Base-by-base conservation (phyloP, 148 eudicot species). In the Persicaria maculosa region DNA sequence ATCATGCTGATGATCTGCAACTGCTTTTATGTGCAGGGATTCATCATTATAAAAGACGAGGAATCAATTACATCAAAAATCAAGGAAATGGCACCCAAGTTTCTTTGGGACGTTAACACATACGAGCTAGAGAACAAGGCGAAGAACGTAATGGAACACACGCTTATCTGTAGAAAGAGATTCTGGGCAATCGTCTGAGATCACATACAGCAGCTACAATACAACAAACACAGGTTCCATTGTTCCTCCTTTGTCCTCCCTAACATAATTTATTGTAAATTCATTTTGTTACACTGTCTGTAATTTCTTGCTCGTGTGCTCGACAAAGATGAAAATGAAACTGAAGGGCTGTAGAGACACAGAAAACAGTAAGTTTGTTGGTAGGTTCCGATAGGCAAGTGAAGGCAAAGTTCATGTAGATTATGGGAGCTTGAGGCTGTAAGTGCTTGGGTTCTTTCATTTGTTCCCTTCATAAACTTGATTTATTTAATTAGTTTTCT, bases 41-140 rank as follows among this genome's bases (percentile, higher is more conserved):
- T 80, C 67, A 75, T 95, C 44, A 89, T 95, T 15, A 86, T 95
- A 50, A 81, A 97, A 81, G 99, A 93, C 40, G 89, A 86, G 72
- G 94, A 89, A 45, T 73, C 78, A n/a, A 79, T 92, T 72, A 73
- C 77, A 19, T 81, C 92, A 67, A 85, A 89, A 82, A 80, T 90
- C 72, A 74, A 43, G 79, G 86, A 80, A 40, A 74, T 89, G 7
- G 97, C 97, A 64, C 85, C 88, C 0, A 86, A 90, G 72, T 92
- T 88, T 77, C 92, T 95, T 8, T 95, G 99, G 99, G 96, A 95
- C 25, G 81, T 88, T n/a, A 77, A 83, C 78, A 80, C 87, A 47
- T 85, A 90, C 80, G 69, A 54, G 52, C 84, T 90, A 17, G 96
- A 95, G 82, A 80, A 89, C 81, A 87, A 85, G 74, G 80, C 83